Evolutionary conservation across 1,284 basidiomycete species (phyloP), one percentile per base, ranked within the genome.

Genomic region (Phlebopus sp.): DNA sequence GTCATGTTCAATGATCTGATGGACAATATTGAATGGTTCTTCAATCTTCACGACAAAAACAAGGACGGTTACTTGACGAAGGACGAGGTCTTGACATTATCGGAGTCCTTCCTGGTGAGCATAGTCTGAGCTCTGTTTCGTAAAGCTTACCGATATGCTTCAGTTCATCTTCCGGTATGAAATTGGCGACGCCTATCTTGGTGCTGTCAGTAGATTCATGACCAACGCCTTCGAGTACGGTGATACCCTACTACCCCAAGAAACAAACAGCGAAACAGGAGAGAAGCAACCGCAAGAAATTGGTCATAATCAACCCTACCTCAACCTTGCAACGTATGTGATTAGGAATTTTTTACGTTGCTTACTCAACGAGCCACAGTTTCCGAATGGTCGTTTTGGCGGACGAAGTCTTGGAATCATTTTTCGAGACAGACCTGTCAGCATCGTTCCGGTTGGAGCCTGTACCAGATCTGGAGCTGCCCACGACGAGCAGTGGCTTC

Each of bases 21-120:
- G 92, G 91, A 94, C 52, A 96, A 92, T 59, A 97, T 98, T 59
- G 91, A 97, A 66, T 98, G 96, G 94, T 96, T 99, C 72, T 98
- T 99, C 71, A 89, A 90, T 56, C 69, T 99, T 43, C 93, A 97
- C 58, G 94, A 97, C 72, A 95, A 95, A 69, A 89, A 98, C 67
- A 93, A 92, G 55, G 94, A 98, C 61, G 93, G 93, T 0, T 94
- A 77, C 63, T 72, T 99, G 53, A 96, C 94, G 2, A 97, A 96
- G 69, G 95, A 98, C 60, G 96, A 99, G 67, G 91, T 98, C 25
- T 72, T 99, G 56, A 97, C 93, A 1, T 71, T 99, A 34, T 97
- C 95, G 3, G 95, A 98, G 69, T 92, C 92, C 14, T 78, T 99
- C 44, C 73, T 99, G 68, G 92, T 94, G 44, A 64, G 86, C 65